Conservation (phyloP, 768 basidiomycete genomes). For the Sarcodon sp. region DNA sequence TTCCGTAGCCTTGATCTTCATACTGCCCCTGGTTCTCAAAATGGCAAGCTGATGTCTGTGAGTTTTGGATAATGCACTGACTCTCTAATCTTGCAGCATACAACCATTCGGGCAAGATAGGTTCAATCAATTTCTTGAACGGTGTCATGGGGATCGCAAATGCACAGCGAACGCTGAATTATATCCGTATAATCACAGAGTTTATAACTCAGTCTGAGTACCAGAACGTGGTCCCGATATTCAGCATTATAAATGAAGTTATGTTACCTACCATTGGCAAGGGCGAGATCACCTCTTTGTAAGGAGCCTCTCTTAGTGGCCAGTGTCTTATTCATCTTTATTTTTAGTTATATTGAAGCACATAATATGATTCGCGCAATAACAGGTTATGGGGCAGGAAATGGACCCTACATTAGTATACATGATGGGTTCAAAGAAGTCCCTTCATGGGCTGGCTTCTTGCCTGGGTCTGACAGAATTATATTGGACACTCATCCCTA, state of each 20-base stretch:
- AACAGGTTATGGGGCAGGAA: constrained; percentile 60
- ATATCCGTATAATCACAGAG: constrained; percentile 62
- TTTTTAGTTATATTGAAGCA: constrained; percentile 38
- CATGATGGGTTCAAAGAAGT: constrained; percentile 44
- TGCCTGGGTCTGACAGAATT: constrained; percentile 25
- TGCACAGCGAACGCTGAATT: constrained; percentile 65
- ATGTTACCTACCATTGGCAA: constrained; percentile 37
- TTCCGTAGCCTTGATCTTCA: constrained; percentile 47
- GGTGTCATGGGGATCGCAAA: constrained; percentile 83
- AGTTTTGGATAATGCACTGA: background rate
- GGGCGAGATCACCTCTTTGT: constrained; percentile 47
- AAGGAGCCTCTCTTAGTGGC: constrained; percentile 8
- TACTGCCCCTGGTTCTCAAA: constrained; percentile 69
- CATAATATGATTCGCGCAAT: constrained; percentile 57
- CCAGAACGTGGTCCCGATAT: constrained; percentile 44
- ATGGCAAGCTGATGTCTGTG: constrained; percentile 27
- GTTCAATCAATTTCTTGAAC: constrained; percentile 46
- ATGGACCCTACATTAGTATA: constrained; percentile 39
- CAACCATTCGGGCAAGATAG: constrained; percentile 49
- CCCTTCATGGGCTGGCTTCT: constrained; percentile 24
- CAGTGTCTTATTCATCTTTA: background rate
- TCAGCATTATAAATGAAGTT: constrained; percentile 58
- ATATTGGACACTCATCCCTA: constrained; percentile 32
- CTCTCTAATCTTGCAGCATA: constrained; percentile 20
- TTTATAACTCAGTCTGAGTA: constrained; percentile 74